Conservation (phyloP, 2,329 filamentous ascomycete species). For the Aspergillus hiratsukae region DNA sequence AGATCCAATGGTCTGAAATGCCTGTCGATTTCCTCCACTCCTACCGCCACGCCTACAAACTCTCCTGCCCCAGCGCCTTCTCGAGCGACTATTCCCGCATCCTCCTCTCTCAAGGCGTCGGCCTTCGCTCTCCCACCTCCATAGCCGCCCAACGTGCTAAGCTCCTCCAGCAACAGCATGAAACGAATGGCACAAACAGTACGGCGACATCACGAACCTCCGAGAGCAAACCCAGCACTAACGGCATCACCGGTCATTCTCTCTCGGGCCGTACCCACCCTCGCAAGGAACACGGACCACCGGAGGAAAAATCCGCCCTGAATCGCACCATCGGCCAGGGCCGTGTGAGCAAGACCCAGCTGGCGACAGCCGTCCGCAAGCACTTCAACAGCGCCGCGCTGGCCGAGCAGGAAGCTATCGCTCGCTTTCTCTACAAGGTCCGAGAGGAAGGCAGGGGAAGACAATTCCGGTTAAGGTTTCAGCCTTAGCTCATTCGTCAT, state of each 20-base stretch:
- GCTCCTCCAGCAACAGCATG: constrained; percentile 8
- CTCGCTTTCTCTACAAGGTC: constrained; percentile 46
- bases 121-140: constrained; percentile 42
- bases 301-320: constrained; percentile 16
- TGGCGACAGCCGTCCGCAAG: constrained; percentile 42
- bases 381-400: constrained; percentile 46
- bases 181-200: constrained; percentile 9
- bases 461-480: constrained; percentile 40
- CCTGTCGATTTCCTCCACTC: constrained; percentile 44
- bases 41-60: constrained; percentile 46
- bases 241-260: constrained; percentile 10
- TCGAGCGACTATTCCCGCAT: constrained; percentile 44
- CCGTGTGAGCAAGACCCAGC: constrained; percentile 38
- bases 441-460: constrained; percentile 41
- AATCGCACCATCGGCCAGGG: constrained; percentile 33
- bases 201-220: neutral
- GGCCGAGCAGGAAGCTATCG: constrained; percentile 45
- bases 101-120: constrained; percentile 43
- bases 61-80: constrained; percentile 42
- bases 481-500: constrained; percentile 25
- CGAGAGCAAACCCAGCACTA: constrained; percentile 4
- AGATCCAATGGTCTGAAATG: constrained; percentile 44
- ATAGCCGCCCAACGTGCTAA: constrained; percentile 32
- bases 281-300: constrained; percentile 5
- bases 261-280: constrained; percentile 3